phyloP scores from a whole-genome alignment of 2,329 filamentous ascomycete genomes.

The Blumeria graminis region DNA sequence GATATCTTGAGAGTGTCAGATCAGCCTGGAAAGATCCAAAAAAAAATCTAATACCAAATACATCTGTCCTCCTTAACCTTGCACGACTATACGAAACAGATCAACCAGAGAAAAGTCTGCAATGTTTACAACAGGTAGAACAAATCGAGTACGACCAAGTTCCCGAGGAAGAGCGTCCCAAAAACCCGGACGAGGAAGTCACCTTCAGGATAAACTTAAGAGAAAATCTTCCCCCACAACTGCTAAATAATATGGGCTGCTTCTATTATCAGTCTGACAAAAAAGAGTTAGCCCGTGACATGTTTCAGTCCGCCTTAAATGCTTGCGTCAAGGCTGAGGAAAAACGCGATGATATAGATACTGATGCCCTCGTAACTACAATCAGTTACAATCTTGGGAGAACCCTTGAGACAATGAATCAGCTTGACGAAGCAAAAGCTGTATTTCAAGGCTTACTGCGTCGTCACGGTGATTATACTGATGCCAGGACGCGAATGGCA shows the following conservation, averaged over 20 bases:
- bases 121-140: slow-evolving; percentile 80
- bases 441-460: slow-evolving; percentile 71
- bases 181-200: slow-evolving; percentile 33
- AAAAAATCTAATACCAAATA: slow-evolving; percentile 56
- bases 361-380: slow-evolving; percentile 76
- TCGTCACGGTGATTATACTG: slow-evolving; percentile 76
- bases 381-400: slow-evolving; percentile 92
- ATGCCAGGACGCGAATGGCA: slow-evolving; percentile 67
- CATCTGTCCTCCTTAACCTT: slow-evolving; percentile 74
- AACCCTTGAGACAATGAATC: slow-evolving; percentile 68
- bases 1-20: slow-evolving; percentile 62
- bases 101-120: slow-evolving; percentile 69
- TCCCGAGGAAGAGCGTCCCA: slow-evolving; percentile 40
- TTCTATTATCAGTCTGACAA: slow-evolving; percentile 82
- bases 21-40: slow-evolving; percentile 82
- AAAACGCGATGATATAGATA: slow-evolving; percentile 53
- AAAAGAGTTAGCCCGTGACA: slow-evolving; percentile 51
- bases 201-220: slow-evolving; percentile 38
- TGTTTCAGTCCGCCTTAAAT: slow-evolving; percentile 79
- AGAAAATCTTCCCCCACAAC: slow-evolving; percentile 61
- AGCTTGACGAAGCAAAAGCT: slow-evolving; percentile 61
- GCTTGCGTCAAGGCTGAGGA: slow-evolving; percentile 66
- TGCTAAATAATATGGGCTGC: slow-evolving; percentile 93
- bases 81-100: slow-evolving; percentile 75
- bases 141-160: slow-evolving; percentile 67